A percentile compares a stretch with the other conserved stretches of the same genome.
Conservation (phyloP, 352 stramenopile genomes). For the Plasmopara muralis region DNA sequence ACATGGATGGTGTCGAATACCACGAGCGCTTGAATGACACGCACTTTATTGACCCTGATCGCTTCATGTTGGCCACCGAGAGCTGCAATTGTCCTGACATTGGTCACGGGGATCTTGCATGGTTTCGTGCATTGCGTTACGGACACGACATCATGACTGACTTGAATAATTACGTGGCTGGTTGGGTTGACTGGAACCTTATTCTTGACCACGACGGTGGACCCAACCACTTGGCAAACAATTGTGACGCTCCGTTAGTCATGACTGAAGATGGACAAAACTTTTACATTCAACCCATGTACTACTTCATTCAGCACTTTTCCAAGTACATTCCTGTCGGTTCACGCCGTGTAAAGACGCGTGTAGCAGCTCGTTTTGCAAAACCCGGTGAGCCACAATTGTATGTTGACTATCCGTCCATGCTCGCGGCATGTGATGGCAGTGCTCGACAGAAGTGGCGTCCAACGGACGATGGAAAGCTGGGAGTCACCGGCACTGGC, state of each 20-base stretch:
- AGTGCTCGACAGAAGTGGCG: slow-evolving; percentile 56
- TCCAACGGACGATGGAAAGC: slow-evolving; percentile 59
- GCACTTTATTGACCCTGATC: slow-evolving; percentile 54
- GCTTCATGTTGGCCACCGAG: slow-evolving; percentile 71
- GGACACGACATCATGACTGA: slow-evolving; percentile 88
- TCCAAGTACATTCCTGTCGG: slow-evolving; percentile 80
- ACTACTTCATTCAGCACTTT: slow-evolving; percentile 89
- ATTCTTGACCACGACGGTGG: slow-evolving; percentile 81
- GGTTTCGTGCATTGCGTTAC: slow-evolving; percentile 83
- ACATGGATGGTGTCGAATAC: slow-evolving; percentile 73
- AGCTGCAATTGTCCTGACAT: slow-evolving; percentile 75
- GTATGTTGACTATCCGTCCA: slow-evolving; percentile 51
- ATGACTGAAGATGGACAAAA: slow-evolving; percentile 51
- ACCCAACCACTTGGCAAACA: slow-evolving; percentile 84
- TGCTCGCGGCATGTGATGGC: slow-evolving; percentile 51
- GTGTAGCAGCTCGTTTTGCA: slow-evolving; percentile 40
- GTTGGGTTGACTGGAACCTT: slow-evolving; percentile 93
- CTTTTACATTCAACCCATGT: slow-evolving; percentile 84
- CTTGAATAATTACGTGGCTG: slow-evolving; percentile 81
- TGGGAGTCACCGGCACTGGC: slow-evolving; percentile 51
- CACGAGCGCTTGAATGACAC: slow-evolving; percentile 77
- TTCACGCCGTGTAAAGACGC: slow-evolving; percentile 56
- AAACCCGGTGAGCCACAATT: slow-evolving; percentile 58
- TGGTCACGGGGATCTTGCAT: slow-evolving; percentile 47
- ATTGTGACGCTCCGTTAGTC: slow-evolving; percentile 76